Evolutionary conservation across 176 grass and related monocot genomes (phyloP).

Genomic region (Aegilops speltoides): DNA sequence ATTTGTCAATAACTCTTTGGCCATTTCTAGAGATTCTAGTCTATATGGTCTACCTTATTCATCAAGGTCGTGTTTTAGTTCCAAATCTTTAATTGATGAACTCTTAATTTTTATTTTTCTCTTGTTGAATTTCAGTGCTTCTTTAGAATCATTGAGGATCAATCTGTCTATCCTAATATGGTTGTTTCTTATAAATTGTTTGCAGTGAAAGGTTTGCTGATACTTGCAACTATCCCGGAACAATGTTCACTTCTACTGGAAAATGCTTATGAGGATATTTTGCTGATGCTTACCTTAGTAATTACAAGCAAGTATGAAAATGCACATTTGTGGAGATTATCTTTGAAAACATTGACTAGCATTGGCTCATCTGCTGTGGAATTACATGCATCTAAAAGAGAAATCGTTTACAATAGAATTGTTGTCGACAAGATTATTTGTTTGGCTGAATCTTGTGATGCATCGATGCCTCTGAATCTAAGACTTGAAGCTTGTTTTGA

Average conservation of each 20-base stretch:
- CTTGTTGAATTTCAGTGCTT: neutral
- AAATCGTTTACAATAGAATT: slow-evolving; percentile 54
- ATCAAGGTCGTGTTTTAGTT: slow-evolving; percentile 8
- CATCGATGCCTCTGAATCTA: slow-evolving; percentile 53
- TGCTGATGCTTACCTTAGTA: slow-evolving; percentile 59
- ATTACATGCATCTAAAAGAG: slow-evolving; percentile 47
- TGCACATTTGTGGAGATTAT: slow-evolving; percentile 69
- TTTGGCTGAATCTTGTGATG: slow-evolving; percentile 56
- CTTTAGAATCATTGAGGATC: neutral
- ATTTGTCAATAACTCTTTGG: neutral
- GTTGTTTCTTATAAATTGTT: slow-evolving; percentile 43
- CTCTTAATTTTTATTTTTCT: slow-evolving; percentile 13
- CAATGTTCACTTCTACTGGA: slow-evolving; percentile 52
- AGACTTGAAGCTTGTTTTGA: slow-evolving; percentile 74
- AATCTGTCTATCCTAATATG: slow-evolving; percentile 28
- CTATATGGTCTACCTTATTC: neutral
- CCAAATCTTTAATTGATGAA: neutral
- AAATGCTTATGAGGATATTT: slow-evolving; percentile 57
- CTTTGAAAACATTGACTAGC: slow-evolving; percentile 58
- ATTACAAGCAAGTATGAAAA: slow-evolving; percentile 52
- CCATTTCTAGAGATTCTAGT: slow-evolving; percentile 3
- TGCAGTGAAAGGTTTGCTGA: slow-evolving; percentile 72
- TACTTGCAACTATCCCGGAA: slow-evolving; percentile 78
- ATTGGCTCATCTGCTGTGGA: slow-evolving; percentile 72
- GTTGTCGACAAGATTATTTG: slow-evolving; percentile 72